Conservation (phyloP, 2,329 filamentous ascomycete species). For the Penicillium sp. region DNA sequence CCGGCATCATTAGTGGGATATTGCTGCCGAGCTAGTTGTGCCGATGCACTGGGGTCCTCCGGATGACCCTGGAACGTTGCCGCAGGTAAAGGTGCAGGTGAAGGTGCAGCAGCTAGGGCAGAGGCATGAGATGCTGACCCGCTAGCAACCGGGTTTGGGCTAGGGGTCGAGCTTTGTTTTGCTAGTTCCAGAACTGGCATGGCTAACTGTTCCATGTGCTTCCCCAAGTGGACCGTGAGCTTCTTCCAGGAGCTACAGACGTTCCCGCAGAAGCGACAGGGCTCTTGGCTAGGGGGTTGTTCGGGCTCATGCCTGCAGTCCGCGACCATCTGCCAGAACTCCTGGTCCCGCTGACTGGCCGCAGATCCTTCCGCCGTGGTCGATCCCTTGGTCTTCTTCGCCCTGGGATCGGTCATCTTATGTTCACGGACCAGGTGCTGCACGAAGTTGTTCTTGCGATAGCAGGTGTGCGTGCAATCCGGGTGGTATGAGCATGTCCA, state of each 20-base stretch:
- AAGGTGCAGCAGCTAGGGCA: conserved; percentile 6
- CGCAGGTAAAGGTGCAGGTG: conserved; percentile 1
- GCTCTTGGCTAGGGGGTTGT: conserved; percentile 71
- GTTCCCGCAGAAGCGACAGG: conserved; percentile 86
- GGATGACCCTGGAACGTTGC: conserved; percentile 9
- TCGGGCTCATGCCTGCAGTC: conserved; percentile 72
- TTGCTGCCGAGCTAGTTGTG: conserved; percentile 15
- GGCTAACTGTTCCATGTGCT: conserved; percentile 92
- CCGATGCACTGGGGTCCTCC: conserved; percentile 5
- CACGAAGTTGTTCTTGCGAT: conserved; percentile 87
- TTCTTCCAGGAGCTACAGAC: conserved; percentile 87
- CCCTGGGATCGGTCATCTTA: conserved; percentile 80
- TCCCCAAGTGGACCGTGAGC: conserved; percentile 87
- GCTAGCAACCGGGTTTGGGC: conserved; percentile 12
- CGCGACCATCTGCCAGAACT: conserved; percentile 77
- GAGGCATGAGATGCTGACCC: conserved; percentile 1
- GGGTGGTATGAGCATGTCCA: conserved; percentile 82
- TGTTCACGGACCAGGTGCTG: conserved; percentile 92
- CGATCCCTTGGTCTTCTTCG: conserved; percentile 70
- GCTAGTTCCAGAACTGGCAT: conserved; percentile 71
- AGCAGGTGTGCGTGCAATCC: conserved; percentile 82
- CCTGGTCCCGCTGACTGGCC: conserved; percentile 35
- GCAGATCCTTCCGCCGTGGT: conserved; percentile 31
- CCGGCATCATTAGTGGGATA: conserved; percentile 17
- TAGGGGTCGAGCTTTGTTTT: conserved; percentile 44